Percentiles rank a stretch among this genome's conserved stretches.
Conservation (phyloP, 345 rosid genomes). For the Eucalyptus marginata region DNA sequence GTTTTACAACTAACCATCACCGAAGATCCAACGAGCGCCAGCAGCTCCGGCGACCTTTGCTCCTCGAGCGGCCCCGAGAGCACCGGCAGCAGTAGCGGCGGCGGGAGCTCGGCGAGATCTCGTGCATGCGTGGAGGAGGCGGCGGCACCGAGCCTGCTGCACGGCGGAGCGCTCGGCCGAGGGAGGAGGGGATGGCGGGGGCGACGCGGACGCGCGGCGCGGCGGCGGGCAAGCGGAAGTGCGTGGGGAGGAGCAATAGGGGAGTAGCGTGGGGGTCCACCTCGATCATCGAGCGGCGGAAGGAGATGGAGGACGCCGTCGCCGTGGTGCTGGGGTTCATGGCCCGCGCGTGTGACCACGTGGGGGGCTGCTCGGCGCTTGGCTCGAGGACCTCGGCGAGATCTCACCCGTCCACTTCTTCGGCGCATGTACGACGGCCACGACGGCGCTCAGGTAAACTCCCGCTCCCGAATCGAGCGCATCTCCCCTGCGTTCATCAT, state of each 20-base stretch:
- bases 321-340: conserved; percentile 35
- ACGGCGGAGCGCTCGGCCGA: not conserved
- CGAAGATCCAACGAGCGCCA: conserved; percentile 18
- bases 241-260: conserved; percentile 9
- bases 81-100: not conserved
- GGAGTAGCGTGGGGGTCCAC: conserved; percentile 22
- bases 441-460: conserved; percentile 49
- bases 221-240: not conserved
- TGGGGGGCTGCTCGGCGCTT: conserved; percentile 17
- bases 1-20: not conserved
- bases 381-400: conserved; percentile 27
- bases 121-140: conserved; percentile 4
- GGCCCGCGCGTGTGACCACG: conserved; percentile 23
- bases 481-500: not conserved
- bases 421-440: conserved; percentile 77
- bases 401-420: conserved; percentile 52
- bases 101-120: conserved; percentile 37
- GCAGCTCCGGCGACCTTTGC: conserved; percentile 23
- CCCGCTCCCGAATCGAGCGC: not conserved
- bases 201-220: not conserved
- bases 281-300: conserved; percentile 44
- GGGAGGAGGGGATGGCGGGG: not conserved
- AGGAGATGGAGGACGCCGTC: conserved; percentile 67
- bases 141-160: not conserved
- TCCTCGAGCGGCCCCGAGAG: conserved; percentile 1